Evolutionary conservation across 768 basidiomycete species (phyloP), one percentile per base, ranked within the genome.

Genomic region (Tremella mesenterica): DNA sequence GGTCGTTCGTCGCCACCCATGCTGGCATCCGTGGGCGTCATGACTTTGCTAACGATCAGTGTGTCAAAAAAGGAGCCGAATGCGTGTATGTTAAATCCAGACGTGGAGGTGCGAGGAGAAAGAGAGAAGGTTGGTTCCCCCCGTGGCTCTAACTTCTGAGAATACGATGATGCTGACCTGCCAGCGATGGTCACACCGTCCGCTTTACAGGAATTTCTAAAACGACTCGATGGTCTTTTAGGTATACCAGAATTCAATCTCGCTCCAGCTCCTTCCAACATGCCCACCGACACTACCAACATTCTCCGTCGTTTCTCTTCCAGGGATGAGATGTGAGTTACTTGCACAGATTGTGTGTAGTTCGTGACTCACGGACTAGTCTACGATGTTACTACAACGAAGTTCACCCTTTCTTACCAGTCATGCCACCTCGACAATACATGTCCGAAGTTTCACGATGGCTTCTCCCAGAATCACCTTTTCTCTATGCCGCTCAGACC

Each of bases 61-160:
- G 71, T 48, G 29, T 34, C 13, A 58, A 57, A 34, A 70, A 70
- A 52, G 56, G 54, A 1, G 25, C 69, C 6, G 67, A 70, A 48
- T 73, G 71, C 46, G 65, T 66, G 12, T 73, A 58, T 54, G 69
- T 73, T 45, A 73, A 73, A 53, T 67, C 65, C 30, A 50, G 66
- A 16, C 49, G 71, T 47, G 71, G 71, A 21, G 71, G 71, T 25
- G 69, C 67, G 12, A 59, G 71, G 44, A 70, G 65, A 60, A 62
- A 62, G 47, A 59, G 61, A 23, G 67, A 64, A 38, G 56, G 62
- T 69, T 48, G 59, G 60, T 52, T 7, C 31, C 34, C 34, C 14
- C 21, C 0, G 16, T 28, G 6, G 1, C 9, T 25, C 13, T n/a
- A 7, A 9, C n/a, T 7, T 20, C 2, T 41, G 23, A 12, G 34